Conservation (phyloP, 345 rosid species). For the Cardiospermum halicacabum region DNA sequence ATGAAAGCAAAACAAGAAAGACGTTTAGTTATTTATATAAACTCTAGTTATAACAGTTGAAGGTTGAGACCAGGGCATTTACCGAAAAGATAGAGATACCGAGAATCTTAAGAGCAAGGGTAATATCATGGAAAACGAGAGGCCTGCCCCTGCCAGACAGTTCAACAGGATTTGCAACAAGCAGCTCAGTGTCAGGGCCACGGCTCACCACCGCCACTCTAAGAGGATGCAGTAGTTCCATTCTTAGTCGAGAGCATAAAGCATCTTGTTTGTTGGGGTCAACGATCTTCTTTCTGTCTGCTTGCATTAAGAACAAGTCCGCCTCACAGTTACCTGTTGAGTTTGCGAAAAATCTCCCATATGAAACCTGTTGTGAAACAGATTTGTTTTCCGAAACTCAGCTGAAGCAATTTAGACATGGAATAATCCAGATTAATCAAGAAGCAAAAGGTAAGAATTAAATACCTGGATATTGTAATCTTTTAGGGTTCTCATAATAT, state of each 20-base stretch:
- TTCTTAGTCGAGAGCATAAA: slow-evolving; percentile 51
- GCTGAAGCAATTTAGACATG: neutral
- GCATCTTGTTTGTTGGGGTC: slow-evolving; percentile 54
- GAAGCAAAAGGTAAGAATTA: neutral
- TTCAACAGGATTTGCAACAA: slow-evolving; percentile 78
- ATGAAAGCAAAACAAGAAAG: neutral
- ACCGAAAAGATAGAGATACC: slow-evolving; percentile 52
- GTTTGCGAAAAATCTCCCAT: slow-evolving; percentile 55
- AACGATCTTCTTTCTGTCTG: slow-evolving; percentile 58
- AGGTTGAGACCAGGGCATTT: slow-evolving; percentile 3
- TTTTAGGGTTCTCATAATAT: slow-evolving; percentile 61
- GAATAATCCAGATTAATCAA: neutral
- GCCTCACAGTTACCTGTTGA: slow-evolving; percentile 42
- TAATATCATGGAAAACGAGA: slow-evolving; percentile 60
- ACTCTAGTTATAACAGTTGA: neutral
- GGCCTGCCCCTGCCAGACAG: slow-evolving; percentile 68
- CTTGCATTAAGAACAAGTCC: slow-evolving; percentile 59
- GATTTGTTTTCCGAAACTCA: neutral
- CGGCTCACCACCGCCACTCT: slow-evolving; percentile 53
- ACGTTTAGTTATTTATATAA: neutral
- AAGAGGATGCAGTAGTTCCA: slow-evolving; percentile 57
- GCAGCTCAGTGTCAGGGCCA: slow-evolving; percentile 64
- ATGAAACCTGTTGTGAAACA: slow-evolving; percentile 38
- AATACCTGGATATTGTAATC: slow-evolving; percentile 60
- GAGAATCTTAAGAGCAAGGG: slow-evolving; percentile 51